Evolutionary conservation across 495 filamentous ascomycete genomes (phyloP).

Genomic region (Hyphodiscus hymeniophilus): DNA sequence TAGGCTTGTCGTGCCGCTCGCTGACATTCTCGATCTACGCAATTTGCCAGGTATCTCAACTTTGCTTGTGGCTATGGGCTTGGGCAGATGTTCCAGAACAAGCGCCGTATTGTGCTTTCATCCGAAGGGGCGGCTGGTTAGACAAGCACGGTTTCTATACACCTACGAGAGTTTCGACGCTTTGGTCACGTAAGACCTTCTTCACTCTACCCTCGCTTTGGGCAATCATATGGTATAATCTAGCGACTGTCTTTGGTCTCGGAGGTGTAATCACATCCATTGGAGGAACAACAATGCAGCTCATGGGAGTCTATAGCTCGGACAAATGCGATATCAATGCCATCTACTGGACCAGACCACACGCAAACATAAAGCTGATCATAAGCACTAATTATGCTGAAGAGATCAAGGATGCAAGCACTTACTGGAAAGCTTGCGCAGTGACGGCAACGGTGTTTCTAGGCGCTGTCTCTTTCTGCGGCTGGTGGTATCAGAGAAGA

Average conservation of each 20-base stretch:
- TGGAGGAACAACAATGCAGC: constrained; percentile 18
- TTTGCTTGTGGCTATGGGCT: constrained; percentile 26
- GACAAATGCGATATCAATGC: constrained; percentile 3
- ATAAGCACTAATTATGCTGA: constrained; percentile 7
- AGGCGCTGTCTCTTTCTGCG: background rate
- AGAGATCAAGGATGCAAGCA: constrained; percentile 11
- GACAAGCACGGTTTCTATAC: constrained; percentile 13
- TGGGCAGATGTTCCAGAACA: constrained; percentile 1
- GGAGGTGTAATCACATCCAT: constrained; percentile 11
- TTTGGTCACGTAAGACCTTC: background rate
- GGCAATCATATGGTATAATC: constrained; percentile 10
- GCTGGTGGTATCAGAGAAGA: constrained; percentile 2
- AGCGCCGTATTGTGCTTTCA: constrained; percentile 1
- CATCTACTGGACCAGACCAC: constrained; percentile 7
- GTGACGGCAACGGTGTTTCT: constrained; percentile 22
- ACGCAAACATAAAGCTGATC: background rate
- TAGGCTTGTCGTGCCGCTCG: constrained; percentile 34
- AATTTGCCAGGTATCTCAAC: constrained; percentile 29
- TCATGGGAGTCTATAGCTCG: constrained; percentile 12
- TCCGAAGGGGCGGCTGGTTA: constrained; percentile 13
- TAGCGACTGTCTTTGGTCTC: constrained; percentile 6
- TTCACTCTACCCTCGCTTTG: constrained; percentile 3
- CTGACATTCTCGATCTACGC: constrained; percentile 35
- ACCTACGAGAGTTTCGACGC: constrained; percentile 1
- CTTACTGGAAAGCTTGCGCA: constrained; percentile 12